A percentile compares a stretch with the other conserved stretches of the same genome.
These are phyloP conservation scores for Acanthamoeba triangularis DNA, from an alignment of 208 protist species.

Conservation along the genomic window DNA sequence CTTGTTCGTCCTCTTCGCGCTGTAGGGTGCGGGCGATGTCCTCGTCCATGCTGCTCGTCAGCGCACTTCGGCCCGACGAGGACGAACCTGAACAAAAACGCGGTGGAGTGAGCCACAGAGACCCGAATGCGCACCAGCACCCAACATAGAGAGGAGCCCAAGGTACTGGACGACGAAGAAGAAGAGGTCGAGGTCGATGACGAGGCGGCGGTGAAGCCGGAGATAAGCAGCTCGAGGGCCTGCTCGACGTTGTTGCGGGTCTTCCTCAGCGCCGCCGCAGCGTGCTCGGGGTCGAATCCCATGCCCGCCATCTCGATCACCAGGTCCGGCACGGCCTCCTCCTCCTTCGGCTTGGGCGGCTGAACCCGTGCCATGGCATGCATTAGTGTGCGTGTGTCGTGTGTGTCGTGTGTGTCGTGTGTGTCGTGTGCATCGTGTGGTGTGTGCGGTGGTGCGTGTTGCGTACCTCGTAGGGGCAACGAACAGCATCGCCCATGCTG, in stretches of 20 bases:
- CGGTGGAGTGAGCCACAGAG: too few species aligned
- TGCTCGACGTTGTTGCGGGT: neutral
- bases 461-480: neutral
- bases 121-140: too few species aligned
- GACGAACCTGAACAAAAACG: neutral
- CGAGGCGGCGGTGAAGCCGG: neutral
- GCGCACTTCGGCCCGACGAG: neutral
- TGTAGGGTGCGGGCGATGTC: neutral
- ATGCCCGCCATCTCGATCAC: slow-evolving; percentile 43
- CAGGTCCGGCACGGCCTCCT: slow-evolving; percentile 4
- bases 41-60: slow-evolving; percentile 20
- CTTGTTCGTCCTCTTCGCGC: neutral
- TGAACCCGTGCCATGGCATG: neutral
- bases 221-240: slow-evolving; percentile 8
- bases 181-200: neutral
- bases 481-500: neutral
- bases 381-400: neutral
- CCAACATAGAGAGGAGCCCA: too few species aligned
- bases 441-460: neutral
- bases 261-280: neutral
- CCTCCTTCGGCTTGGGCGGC: neutral
- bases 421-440: neutral
- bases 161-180: neutral
- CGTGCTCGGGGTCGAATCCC: slow-evolving; percentile 21
- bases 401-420: neutral